phyloP scores from a whole-genome alignment of 805 yeast genomes.

The Tetrapisispora pingtungensis region DNA sequence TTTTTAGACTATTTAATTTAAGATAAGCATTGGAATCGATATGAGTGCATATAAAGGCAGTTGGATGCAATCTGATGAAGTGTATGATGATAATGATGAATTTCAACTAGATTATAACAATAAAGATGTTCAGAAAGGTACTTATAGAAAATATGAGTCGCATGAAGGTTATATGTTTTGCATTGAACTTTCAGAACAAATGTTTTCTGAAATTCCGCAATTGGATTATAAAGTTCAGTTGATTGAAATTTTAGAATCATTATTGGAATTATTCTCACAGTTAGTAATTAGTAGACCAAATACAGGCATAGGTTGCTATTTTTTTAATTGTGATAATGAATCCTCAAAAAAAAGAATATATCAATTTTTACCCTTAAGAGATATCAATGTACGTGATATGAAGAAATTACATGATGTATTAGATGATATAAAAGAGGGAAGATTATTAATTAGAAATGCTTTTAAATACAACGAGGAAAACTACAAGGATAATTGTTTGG shows the following conservation, averaged over 20 bases:
- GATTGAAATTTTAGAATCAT: slow-evolving; percentile 43
- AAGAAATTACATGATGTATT: slow-evolving; percentile 43
- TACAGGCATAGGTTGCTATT: slow-evolving; percentile 67
- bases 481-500: slow-evolving; percentile 24
- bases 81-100: background rate
- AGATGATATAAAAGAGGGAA: slow-evolving; percentile 31
- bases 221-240: slow-evolving; percentile 34
- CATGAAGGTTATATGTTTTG: slow-evolving; percentile 58
- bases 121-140: slow-evolving; percentile 2
- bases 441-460: slow-evolving; percentile 20
- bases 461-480: slow-evolving; percentile 22
- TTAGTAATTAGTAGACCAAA: slow-evolving; percentile 54
- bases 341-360: slow-evolving; percentile 32
- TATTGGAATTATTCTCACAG: slow-evolving; percentile 54
- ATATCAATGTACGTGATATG: slow-evolving; percentile 48
- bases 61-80: background rate
- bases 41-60: background rate
- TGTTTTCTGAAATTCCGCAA: slow-evolving; percentile 32
- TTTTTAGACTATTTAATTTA: too few relatives aligned
- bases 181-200: slow-evolving; percentile 44
- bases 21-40: too few relatives aligned
- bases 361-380: slow-evolving; percentile 42
- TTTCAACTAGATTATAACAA: background rate
- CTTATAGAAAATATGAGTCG: slow-evolving; percentile 32
- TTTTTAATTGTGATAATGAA: slow-evolving; percentile 41